Evolutionary conservation across 2,329 filamentous ascomycete genomes (phyloP).

Genomic region (Torrubiella hemipterigena): DNA sequence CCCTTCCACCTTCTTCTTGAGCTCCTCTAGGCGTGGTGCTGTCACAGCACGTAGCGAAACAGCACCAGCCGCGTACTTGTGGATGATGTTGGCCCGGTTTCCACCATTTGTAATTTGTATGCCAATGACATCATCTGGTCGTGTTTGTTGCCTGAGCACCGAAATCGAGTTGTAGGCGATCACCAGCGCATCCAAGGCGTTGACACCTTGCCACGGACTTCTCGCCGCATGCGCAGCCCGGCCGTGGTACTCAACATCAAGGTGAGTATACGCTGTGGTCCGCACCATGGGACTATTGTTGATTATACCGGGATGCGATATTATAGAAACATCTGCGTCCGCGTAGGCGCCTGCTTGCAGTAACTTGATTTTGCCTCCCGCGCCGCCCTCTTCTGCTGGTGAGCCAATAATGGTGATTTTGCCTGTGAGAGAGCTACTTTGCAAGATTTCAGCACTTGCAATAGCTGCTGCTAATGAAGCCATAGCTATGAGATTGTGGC

Average conservation of each 20-base stretch:
- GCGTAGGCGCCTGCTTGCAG: constrained; percentile 32
- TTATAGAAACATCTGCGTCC: constrained; percentile 18
- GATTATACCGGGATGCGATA: constrained; percentile 18
- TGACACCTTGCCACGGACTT: constrained; percentile 46
- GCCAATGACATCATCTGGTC: constrained; percentile 36
- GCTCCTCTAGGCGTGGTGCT: constrained; percentile 19
- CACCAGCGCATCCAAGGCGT: constrained; percentile 45
- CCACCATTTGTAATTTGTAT: constrained; percentile 42
- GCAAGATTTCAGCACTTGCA: constrained; percentile 3
- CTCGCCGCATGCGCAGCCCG: constrained; percentile 43
- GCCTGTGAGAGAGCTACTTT: constrained; percentile 1
- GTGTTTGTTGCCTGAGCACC: constrained; percentile 42
- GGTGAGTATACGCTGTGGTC: constrained; percentile 36
- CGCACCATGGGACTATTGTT: constrained; percentile 33
- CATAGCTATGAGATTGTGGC: constrained; percentile 41
- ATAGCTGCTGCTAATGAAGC: constrained; percentile 30
- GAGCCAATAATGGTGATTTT: constrained; percentile 31
- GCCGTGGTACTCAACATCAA: constrained; percentile 40
- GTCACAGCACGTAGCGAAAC: constrained; percentile 15
- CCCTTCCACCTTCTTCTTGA: constrained; percentile 27
- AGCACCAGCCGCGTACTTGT: constrained; percentile 30
- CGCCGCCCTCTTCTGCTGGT: constrained; percentile 37
- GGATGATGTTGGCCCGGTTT: constrained; percentile 42
- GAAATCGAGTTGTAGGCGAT: constrained; percentile 35
- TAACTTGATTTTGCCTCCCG: constrained; percentile 36